A percentile compares a stretch with the other conserved stretches of the same genome.
phyloP scores from a whole-genome alignment of 768 basidiomycete genomes.

The Nidularia pulvinata region DNA sequence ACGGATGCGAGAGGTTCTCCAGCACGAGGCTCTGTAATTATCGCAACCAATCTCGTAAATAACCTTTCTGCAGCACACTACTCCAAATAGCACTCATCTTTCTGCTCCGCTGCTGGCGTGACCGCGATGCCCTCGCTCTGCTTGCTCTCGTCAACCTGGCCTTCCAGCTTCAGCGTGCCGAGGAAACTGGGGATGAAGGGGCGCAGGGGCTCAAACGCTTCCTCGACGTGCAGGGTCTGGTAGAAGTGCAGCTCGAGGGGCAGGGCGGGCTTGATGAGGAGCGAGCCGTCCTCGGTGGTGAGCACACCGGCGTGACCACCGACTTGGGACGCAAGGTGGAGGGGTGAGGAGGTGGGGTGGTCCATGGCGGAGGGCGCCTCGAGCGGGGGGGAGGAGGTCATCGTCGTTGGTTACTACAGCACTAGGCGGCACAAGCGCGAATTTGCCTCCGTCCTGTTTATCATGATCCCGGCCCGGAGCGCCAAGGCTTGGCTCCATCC shows the following conservation, averaged over 20 bases:
- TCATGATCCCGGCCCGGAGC: too few species aligned
- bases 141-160: constrained; percentile 41
- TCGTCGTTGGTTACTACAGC: too few species aligned
- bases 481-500: too few species aligned
- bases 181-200: constrained; percentile 75
- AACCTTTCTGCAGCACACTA: background rate
- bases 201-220: constrained; percentile 39
- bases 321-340: constrained; percentile 61
- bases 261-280: constrained; percentile 80
- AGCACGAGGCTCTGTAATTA: constrained; percentile 80
- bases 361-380: background rate
- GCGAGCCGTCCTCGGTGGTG: constrained; percentile 67
- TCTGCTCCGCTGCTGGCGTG: constrained; percentile 28
- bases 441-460: too few species aligned
- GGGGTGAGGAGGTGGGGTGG: constrained; percentile 11
- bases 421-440: too few species aligned
- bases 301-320: constrained; percentile 82
- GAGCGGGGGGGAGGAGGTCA: background rate
- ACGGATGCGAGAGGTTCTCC: constrained; percentile 77
- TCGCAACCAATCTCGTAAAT: background rate
- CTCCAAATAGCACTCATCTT: constrained; percentile 38
- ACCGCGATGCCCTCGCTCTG: constrained; percentile 16
- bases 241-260: constrained; percentile 75
- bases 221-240: constrained; percentile 42
- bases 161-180: constrained; percentile 76